phyloP scores from a whole-genome alignment of 139 green algal species.

The Picocystis salinarum region DNA sequence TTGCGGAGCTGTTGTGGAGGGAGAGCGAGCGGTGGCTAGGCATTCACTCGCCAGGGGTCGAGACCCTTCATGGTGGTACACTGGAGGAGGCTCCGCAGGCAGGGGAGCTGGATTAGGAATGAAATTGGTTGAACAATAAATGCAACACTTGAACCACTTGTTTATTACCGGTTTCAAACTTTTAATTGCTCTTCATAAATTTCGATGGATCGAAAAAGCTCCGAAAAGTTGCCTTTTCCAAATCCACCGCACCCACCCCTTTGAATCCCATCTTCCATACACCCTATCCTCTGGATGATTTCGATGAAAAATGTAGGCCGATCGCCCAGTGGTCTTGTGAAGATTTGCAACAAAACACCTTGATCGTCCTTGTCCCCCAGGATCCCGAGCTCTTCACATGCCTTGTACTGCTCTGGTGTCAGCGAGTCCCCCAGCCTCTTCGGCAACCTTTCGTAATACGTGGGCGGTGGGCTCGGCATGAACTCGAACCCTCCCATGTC shows the following conservation, averaged over 20 bases:
- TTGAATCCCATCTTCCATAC: conserved; percentile 40
- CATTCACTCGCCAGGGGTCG: no score
- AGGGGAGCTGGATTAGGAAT: no score
- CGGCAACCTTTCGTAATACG: conserved; percentile 66
- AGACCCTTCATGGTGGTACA: no score
- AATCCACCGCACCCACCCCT: conserved; percentile 87
- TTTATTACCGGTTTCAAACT: conserved; percentile 3
- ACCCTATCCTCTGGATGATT: conserved; percentile 93
- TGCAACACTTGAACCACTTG: no score
- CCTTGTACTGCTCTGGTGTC: conserved; percentile 26
- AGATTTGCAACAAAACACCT: conserved; percentile 82
- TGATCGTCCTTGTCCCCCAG: conserved; percentile 93
- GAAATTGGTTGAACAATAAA: no score
- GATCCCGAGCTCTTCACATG: conserved; percentile 77
- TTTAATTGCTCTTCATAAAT: conserved; percentile 29
- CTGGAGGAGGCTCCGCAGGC: no score
- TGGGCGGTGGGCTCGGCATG: conserved; percentile 52
- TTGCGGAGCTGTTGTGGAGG: conserved; percentile 15
- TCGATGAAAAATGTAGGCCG: conserved; percentile 89
- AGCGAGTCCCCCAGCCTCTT: conserved; percentile 40
- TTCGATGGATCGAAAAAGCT: conserved; percentile 86
- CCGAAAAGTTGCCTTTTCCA: conserved; percentile 92
- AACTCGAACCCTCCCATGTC: conserved; percentile 49
- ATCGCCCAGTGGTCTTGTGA: conserved; percentile 66
- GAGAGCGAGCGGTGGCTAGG: no score